Base-by-base conservation (phyloP, 768 basidiomycete species). In the Collybia sp. region DNA sequence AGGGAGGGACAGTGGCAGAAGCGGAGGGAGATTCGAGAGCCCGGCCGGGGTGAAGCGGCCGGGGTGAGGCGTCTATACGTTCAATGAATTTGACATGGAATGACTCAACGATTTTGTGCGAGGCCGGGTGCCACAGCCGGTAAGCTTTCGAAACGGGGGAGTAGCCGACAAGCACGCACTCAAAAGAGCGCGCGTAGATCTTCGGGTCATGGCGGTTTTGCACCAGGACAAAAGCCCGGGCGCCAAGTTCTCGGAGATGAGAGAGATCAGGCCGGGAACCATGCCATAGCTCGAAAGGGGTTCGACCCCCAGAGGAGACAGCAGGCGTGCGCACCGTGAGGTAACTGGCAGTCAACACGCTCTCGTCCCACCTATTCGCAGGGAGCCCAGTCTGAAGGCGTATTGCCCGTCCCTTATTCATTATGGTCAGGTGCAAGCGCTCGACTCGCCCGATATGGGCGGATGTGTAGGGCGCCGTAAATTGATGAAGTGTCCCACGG, bases 161-260 rank as follows among this genome's bases (percentile, higher is more conserved):
- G 44, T 71, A 74, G 1, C 71, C 66, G 43, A 72, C 59, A 32
- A 70, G 66, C 1, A 66, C 45, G 44, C 72, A 72, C 53, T 68
- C 63, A 25, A 58, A 30, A 1, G 53, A 54, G 2, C 49, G 42
- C 10, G 49, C 51, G 30, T 40, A 52, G 15, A 64, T 54, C 20
- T 62, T 62, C 0, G 60, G 56, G 25, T 62, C 56, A 32, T 66
- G 58, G 17, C 62, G 50, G 41, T 69, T 64, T 25, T 55, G 64
- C 8, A 66, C 56, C n/a, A 63, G 59, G 25, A 65, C 64, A 43
- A 65, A 69, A 4, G 63, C 63, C 5, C 43, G 30, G 43, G 64
- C 69, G 1, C 71, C 66, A 11, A 67, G 67, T 13, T 62, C 57
- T 1, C 56, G 52, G 13, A 70, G 53, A 44, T 62, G 55, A 0